Conservation (phyloP, 2,329 filamentous ascomycete genomes). For the Saccharata proteae region DNA sequence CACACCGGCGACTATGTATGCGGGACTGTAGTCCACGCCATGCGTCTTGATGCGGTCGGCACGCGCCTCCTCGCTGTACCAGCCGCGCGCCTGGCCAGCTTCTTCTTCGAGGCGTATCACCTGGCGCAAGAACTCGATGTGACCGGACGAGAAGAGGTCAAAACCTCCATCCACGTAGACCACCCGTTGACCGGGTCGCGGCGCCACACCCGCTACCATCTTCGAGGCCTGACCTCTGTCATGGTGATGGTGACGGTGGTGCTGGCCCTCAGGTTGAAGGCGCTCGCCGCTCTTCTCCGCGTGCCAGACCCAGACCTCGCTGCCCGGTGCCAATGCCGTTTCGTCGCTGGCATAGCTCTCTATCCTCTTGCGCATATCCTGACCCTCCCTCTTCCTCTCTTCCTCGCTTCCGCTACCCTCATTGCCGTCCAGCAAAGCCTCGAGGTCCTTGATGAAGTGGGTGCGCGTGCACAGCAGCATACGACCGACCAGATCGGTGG, state of each 20-base stretch:
- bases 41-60: constrained; percentile 49
- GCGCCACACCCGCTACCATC: constrained; percentile 59
- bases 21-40: constrained; percentile 65
- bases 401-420: constrained; percentile 60
- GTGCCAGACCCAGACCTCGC: constrained; percentile 75
- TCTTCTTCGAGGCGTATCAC: constrained; percentile 65
- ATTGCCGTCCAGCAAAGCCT: constrained; percentile 53
- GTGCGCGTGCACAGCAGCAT: constrained; percentile 94
- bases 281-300: constrained; percentile 14
- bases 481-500: constrained; percentile 91
- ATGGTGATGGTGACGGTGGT: constrained; percentile 12
- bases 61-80: constrained; percentile 57
- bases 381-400: constrained; percentile 52
- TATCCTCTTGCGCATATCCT: constrained; percentile 65
- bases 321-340: constrained; percentile 64
- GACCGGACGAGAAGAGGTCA: constrained; percentile 90
- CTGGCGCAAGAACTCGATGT: constrained; percentile 83
- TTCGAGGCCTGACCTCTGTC: constrained; percentile 47
- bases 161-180: constrained; percentile 96
- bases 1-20: constrained; percentile 83
- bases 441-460: constrained; percentile 80
- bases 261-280: constrained; percentile 28
- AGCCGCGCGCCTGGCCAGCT: constrained; percentile 54
- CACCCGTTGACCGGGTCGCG: constrained; percentile 66
- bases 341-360: constrained; percentile 79